phyloP scores from a whole-genome alignment of 2,329 filamentous ascomycete genomes.

The Fusarium newnesense region DNA sequence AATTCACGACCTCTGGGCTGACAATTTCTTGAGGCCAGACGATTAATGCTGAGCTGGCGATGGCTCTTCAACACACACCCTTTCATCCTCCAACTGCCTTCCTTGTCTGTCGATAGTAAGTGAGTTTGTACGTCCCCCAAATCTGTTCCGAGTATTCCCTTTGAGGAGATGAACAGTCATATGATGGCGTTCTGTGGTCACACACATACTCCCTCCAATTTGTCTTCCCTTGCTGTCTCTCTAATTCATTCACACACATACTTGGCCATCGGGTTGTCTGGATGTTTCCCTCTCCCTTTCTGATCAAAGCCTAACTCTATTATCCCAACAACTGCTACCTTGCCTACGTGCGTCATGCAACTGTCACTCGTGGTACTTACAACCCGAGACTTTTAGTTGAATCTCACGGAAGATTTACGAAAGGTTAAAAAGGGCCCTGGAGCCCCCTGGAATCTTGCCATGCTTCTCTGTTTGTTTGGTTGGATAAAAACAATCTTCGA shows the following conservation, averaged over 20 bases:
- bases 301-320: constrained; percentile 10
- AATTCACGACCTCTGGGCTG: constrained; percentile 17
- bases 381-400: constrained; percentile 9
- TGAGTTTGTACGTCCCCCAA: constrained; percentile 24
- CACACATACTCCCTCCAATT: constrained; percentile 21
- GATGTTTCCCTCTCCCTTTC: constrained; percentile 3
- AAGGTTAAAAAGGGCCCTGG: constrained; percentile 31
- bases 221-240: constrained; percentile 4
- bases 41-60: constrained; percentile 15
- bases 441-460: constrained; percentile 9
- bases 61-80: constrained; percentile 26
- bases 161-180: constrained; percentile 30
- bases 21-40: constrained; percentile 24
- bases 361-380: constrained; percentile 24
- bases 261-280: neutral
- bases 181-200: constrained; percentile 31
- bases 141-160: constrained; percentile 27
- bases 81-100: constrained; percentile 11
- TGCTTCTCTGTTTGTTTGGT: constrained; percentile 22
- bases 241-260: neutral
- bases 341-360: constrained; percentile 30
- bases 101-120: constrained; percentile 5
- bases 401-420: constrained; percentile 21
- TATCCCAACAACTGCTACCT: constrained; percentile 11
- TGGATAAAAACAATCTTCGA: constrained; percentile 25